Base-by-base conservation (phyloP, 129 eudicot species). In the Smallanthus sonchifolius region DNA sequence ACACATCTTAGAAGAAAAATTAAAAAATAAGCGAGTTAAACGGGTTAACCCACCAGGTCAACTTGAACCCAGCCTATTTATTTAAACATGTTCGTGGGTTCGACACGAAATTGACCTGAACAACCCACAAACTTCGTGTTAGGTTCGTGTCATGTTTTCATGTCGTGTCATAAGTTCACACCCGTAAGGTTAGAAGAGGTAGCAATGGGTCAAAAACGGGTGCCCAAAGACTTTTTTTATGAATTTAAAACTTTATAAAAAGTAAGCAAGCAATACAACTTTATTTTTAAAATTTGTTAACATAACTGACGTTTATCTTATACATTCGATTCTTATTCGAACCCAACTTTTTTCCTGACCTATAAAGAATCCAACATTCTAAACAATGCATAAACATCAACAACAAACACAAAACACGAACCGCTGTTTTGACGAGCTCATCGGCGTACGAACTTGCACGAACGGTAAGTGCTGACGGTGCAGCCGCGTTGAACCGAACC, bases 351-450 rank as follows among this genome's bases (percentile, higher is more conserved):
- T 59, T 30, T 13, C 11, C 42, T 61, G 8, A 61, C 15, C 42
- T 32, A 61, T 13, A 61, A 60, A 61, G 9, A 34, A 32, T 5
- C 20, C 66, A 32, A 32, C 19, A 8, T 34, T 61, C 67, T 34
- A 60, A 52, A 60, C 73, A 69, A 30, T 57, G 65, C 45, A 68
- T 47, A 15, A 19, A 61, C 15, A 70, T 54, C 6, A 19, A 2
- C 11, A 1, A 67, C 4, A 57, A 16, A 4, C 34, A 56, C 20
- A 17, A 43, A 32, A 36, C 32, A 78, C 88, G 2, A 80, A 91
- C 97, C 80, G 97, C 97, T 13, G 97, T 91, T 70, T 91, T 88
- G 84, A 91, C 88, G 60, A 91, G 97, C 74, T 91, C 97, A 75
- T 91, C 96, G 16, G 92, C 91, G 15, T 91, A 91, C 0, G 67